Percentiles rank a stretch among this genome's conserved stretches.
These are phyloP conservation scores for Crucihimalaya himalaica DNA, from an alignment of 345 rosid genomes.

Conservation along the genomic window DNA sequence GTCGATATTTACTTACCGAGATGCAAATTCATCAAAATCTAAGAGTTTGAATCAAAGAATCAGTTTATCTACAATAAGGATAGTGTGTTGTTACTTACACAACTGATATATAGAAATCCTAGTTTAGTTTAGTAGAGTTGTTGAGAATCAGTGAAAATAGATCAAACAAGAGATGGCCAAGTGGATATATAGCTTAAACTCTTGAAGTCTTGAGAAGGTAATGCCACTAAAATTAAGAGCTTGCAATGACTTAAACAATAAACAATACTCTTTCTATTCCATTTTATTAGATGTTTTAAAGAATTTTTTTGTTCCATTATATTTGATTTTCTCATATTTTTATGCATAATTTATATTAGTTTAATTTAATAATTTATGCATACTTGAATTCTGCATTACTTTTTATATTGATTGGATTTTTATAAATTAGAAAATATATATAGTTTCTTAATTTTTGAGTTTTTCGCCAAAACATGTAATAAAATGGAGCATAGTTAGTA, in stretches of 20 bases:
- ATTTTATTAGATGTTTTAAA: too few relatives aligned
- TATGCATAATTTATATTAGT: too few relatives aligned
- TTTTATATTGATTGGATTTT: too few relatives aligned
- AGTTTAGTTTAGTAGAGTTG: neutral
- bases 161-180: neutral
- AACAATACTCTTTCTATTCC: too few relatives aligned
- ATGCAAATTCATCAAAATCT: neutral
- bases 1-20: neutral
- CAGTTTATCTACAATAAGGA: neutral
- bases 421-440: too few relatives aligned
- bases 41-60: neutral
- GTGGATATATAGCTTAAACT: rapidly evolving
- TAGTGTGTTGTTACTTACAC: neutral
- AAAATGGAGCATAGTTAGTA: too few relatives aligned
- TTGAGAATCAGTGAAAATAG: neutral
- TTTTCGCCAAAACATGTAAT: too few relatives aligned
- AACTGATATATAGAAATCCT: neutral
- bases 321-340: too few relatives aligned
- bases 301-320: too few relatives aligned
- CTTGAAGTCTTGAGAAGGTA: neutral
- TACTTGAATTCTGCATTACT: too few relatives aligned
- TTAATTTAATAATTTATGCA: too few relatives aligned
- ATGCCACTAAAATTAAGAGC: neutral
- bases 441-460: too few relatives aligned
- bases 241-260: neutral